A percentile compares a stretch with the other conserved stretches of the same genome.
phyloP scores from a whole-genome alignment of 345 rosid species.

The Moricandia arvensis region DNA sequence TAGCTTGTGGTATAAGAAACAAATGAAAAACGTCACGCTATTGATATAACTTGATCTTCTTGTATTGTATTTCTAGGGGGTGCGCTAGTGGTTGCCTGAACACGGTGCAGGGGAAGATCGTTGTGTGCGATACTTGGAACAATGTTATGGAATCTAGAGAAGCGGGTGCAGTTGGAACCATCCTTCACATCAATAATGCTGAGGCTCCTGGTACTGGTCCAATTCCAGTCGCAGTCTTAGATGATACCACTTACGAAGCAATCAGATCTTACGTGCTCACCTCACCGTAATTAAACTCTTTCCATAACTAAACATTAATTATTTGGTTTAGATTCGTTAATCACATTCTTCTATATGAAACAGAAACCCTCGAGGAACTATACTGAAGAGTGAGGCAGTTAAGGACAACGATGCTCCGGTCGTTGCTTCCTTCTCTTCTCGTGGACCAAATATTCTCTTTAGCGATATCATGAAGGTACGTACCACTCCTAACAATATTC shows the following conservation, averaged over 20 bases:
- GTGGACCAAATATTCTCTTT: constrained; percentile 47
- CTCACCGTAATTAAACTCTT: constrained; percentile 25
- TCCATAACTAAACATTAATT: background rate
- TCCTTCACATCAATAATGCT: constrained; percentile 13
- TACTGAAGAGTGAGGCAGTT: constrained; percentile 37
- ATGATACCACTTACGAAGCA: constrained; percentile 9
- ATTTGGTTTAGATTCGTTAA: background rate
- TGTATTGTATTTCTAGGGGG: constrained; percentile 23
- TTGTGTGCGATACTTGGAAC: constrained; percentile 10
- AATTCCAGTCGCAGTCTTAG: constrained; percentile 31
- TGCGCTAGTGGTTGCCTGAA: constrained; percentile 33
- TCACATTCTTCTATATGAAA: background rate
- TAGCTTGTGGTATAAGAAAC: constrained; percentile 31
- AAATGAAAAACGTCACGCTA: background rate
- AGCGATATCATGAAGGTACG: constrained; percentile 51
- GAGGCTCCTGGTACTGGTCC: constrained; percentile 34
- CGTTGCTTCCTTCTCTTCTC: constrained; percentile 47
- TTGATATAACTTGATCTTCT: no score
- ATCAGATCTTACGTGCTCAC: constrained; percentile 39
- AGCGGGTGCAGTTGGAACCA: constrained; percentile 44
- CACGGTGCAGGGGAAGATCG: constrained; percentile 44
- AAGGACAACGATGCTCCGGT: constrained; percentile 39
- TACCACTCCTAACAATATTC: background rate
- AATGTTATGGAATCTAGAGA: background rate
- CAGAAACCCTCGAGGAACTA: constrained; percentile 37